Evolutionary conservation across 2,329 filamentous ascomycete genomes (phyloP), one percentile per base, ranked within the genome.

Genomic region (Trichoderma arundinaceum): DNA sequence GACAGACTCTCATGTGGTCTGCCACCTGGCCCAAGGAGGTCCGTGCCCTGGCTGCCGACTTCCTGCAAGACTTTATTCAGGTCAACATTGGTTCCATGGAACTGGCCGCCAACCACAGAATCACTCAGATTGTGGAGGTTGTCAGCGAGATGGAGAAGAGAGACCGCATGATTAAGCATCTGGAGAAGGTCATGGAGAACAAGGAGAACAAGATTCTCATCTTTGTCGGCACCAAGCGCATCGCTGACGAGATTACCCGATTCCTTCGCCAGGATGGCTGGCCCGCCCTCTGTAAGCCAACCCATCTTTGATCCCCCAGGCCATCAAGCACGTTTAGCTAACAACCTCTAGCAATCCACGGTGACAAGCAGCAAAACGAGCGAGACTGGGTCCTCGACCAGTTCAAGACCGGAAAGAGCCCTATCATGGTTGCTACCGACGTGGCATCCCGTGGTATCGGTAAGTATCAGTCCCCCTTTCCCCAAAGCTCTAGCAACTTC

Each of bases 361-460:
- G 95, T 77, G 95, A 98, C 84, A 98, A 98, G 86, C 94, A 97
- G 79, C 95, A 99, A 78, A 97, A 97, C 81, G 95, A 99, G 84
- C 94, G 95, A 84, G 95, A 98, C 81, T 98, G 95, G 93, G 95
- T 98, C 75, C 86, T 99, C 78, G 96, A 98, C 81, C 94, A 98
- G 81, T 99, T 99, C 89, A 99, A 98, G 89, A 92, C 92, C 71
- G 94, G 93, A 83, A 97, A 98, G 86, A 97, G 93, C 84, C 95
- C 95, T 78, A 96, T 99, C 88, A 97, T 99, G 94, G 95, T 99
- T 84, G 95, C 95, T 83, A 99, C 95, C 72, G 95, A 98, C 78
- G 95, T 99, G 83, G 95, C 95, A 83, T 98, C 95, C 78, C 95
- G 95, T 94, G 95, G 95, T 92, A 97, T 99, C 83, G 95, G 95